Evolutionary conservation across 805 yeast species (phyloP), one percentile per base, ranked within the genome.

Genomic region (Saccharomycopsis guyanensis): DNA sequence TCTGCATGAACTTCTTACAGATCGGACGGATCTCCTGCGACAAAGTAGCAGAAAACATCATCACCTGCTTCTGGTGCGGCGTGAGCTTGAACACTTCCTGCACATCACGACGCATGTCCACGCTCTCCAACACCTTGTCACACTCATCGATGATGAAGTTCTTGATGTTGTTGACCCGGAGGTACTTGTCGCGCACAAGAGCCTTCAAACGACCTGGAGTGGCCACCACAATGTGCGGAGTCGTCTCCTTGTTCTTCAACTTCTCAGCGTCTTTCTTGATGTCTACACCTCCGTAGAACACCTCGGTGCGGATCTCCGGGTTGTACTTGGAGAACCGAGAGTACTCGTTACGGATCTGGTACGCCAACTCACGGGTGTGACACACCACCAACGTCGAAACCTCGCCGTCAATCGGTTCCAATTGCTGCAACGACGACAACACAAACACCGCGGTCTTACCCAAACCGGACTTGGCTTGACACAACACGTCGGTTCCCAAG

Each of bases 401-500:
- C 69, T 91, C 97, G 61, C 97, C 98, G 52, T 95, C 87, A 56
- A 91, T 87, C 39, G 98, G 97, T 62, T 93, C 97, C 61, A 91
- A 75, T 71, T 91, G 97, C 70, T 91, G 97, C 63, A 91, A 76
- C 53, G 98, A 91, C 22, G 96, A 86, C 60, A 91, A 75, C 51
- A 91, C 97, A 59, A 91, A 91, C 47, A 91, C 97, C 39, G 98
- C 98, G 50, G 98, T 91, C 68, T 91, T 91, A 81, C 98, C 98
- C 57, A 93, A 76, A 84, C 98, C 98, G 40, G 98, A 93, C 73
- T 93, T 91, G 68, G 98, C 98, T 75, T 91, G 98, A 73, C 98
- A 93, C 57, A 91, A 71, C 50, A 91, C 97, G 64, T 91, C 98
- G 53, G 96, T 91, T 63, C 97, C 98, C 58, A 91, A 83, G 62